A percentile compares a stretch with the other conserved stretches of the same genome.
phyloP scores from a whole-genome alignment of 129 eudicot species.

The Cynara cardunculus region DNA sequence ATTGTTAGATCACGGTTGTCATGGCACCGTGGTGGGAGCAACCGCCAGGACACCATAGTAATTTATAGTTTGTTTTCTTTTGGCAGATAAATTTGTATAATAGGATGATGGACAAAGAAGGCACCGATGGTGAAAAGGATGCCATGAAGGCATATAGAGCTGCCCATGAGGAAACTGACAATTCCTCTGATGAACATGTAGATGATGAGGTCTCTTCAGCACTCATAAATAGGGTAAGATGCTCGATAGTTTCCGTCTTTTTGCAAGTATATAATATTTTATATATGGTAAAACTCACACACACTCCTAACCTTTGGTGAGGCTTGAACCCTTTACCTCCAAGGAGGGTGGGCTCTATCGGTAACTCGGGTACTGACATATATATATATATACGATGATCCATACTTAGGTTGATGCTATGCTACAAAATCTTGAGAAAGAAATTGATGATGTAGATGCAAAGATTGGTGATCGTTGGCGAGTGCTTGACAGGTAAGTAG shows the following conservation, averaged over 20 bases:
- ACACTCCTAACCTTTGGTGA: background rate
- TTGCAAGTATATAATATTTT: background rate
- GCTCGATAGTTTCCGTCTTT: background rate
- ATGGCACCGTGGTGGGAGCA: background rate
- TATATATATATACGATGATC: background rate
- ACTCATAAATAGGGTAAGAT: slow-evolving; percentile 72
- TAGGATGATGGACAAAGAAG: slow-evolving; percentile 81
- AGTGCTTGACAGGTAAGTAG: slow-evolving; percentile 77
- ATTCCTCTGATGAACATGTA: slow-evolving; percentile 46
- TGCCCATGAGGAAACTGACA: slow-evolving; percentile 77
- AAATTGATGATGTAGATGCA: slow-evolving; percentile 97
- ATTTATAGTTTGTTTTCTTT: background rate
- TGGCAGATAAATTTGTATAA: slow-evolving; percentile 76
- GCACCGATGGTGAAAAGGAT: slow-evolving; percentile 62
- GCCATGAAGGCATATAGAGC: slow-evolving; percentile 87
- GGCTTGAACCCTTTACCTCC: background rate
- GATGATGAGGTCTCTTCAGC: slow-evolving; percentile 80
- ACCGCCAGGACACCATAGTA: background rate
- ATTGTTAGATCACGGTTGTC: slow-evolving; percentile 3
- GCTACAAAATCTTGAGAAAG: slow-evolving; percentile 97
- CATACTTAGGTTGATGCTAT: slow-evolving; percentile 82
- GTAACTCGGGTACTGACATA: background rate
- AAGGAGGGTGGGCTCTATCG: background rate
- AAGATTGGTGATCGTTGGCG: slow-evolving; percentile 95
- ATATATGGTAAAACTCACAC: background rate